A percentile compares a stretch with the other conserved stretches of the same genome.
These are phyloP conservation scores for Brachypodium distachyon DNA, from an alignment of 202 grass and related monocot genomes.

Conservation along the genomic window DNA sequence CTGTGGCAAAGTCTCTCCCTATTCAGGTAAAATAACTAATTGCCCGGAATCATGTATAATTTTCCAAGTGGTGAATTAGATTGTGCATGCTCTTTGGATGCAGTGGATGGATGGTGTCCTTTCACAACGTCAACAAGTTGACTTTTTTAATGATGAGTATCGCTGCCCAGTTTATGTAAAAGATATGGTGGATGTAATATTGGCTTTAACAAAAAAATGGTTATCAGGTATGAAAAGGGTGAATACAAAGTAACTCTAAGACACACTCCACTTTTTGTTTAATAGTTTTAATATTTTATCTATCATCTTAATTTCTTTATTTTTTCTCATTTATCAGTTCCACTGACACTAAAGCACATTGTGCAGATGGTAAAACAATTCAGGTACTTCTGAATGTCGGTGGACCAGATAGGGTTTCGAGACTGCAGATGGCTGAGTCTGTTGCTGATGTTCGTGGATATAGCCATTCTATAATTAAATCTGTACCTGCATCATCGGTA, in stretches of 20 bases:
- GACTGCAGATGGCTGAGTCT: slow-evolving; percentile 87
- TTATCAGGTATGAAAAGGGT: slow-evolving; percentile 47
- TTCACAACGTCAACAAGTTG: slow-evolving; percentile 68
- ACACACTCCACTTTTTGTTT: background rate
- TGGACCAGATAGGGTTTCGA: slow-evolving; percentile 81
- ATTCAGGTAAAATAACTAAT: slow-evolving; percentile 47
- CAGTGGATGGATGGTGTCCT: slow-evolving; percentile 94
- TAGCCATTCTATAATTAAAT: slow-evolving; percentile 53
- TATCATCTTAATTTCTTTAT: background rate
- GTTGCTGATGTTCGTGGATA: slow-evolving; percentile 79
- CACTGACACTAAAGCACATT: slow-evolving; percentile 5
- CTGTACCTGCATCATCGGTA: slow-evolving; percentile 79
- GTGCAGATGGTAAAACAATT: slow-evolving; percentile 53
- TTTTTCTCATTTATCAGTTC: background rate
- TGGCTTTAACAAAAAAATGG: slow-evolving; percentile 54
- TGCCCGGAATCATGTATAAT: background rate
- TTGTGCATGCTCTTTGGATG: slow-evolving; percentile 22
- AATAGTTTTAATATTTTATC: background rate
- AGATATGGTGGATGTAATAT: slow-evolving; percentile 73
- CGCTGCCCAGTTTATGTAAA: slow-evolving; percentile 86
- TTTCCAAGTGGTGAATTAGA: background rate
- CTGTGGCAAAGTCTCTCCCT: slow-evolving; percentile 77
- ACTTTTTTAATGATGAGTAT: slow-evolving; percentile 81
- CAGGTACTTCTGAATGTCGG: slow-evolving; percentile 70
- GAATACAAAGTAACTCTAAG: background rate